These are phyloP conservation scores for Gamarada debralockiae DNA, from an alignment of 495 filamentous ascomycete genomes.

Conservation along the genomic window DNA sequence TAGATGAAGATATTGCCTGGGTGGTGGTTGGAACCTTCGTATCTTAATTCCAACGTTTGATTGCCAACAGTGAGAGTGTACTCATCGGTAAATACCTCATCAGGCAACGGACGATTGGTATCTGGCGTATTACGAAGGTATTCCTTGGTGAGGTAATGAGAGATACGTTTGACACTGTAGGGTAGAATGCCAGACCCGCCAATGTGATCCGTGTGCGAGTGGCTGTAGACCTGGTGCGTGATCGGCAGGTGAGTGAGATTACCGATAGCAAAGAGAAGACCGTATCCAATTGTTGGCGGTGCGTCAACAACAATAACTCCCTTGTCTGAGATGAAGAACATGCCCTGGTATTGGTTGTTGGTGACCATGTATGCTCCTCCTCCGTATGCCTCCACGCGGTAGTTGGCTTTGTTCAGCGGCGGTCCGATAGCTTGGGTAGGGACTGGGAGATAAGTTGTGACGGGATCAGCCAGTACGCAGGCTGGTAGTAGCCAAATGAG, in stretches of 20 bases:
- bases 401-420: constrained; percentile 22
- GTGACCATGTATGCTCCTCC: constrained; percentile 38
- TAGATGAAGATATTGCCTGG: constrained; percentile 41
- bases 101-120: constrained; percentile 29
- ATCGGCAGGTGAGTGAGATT: constrained; percentile 31
- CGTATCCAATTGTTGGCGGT: constrained; percentile 36
- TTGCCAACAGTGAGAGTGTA: constrained; percentile 30
- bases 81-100: constrained; percentile 27
- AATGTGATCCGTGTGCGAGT: constrained; percentile 38
- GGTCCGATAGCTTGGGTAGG: constrained; percentile 11
- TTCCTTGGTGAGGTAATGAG: constrained; percentile 28
- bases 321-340: constrained; percentile 32
- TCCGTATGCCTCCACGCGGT: constrained; percentile 30
- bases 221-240: constrained; percentile 36
- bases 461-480: no score
- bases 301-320: constrained; percentile 38
- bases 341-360: constrained; percentile 13
- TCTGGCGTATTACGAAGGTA: constrained; percentile 21
- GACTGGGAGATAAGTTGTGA: constrained; percentile 2
- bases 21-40: constrained; percentile 35
- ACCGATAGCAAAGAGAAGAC: constrained; percentile 32
- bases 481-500: no score
- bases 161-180: constrained; percentile 26
- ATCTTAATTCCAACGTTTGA: constrained; percentile 35
- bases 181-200: constrained; percentile 30